Base-by-base conservation (phyloP, 352 stramenopile genomes). In the Globisporangium emineosum region DNA sequence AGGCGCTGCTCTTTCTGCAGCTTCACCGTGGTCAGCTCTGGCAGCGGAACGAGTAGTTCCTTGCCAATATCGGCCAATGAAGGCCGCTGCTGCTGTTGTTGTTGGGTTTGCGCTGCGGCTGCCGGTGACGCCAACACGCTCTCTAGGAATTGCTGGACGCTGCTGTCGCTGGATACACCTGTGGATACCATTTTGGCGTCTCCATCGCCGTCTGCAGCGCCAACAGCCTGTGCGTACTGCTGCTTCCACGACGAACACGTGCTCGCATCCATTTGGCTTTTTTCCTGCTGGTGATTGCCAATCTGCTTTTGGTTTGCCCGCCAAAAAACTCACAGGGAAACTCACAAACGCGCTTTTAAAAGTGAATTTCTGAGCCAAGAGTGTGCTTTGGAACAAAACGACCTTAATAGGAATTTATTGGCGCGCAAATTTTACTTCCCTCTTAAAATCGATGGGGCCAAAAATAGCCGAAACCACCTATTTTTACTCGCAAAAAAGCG, bases 11-110 rank as follows among this genome's bases (percentile, higher is more conserved):
- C 67, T n/a, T 57, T 66, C 57, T 58, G 68, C 37, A 69, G 57
- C 50, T 69, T 51, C 5, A 59, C 55, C 23, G 65, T 67, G 40
- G 71, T 73, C 60, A 85, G 35, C 62, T 79, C 63, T 10, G 67
- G 56, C 12, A 81, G 23, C 5, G 61, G 35, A 3, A 81, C 50
- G 10, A 78, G 10, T 9, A 83, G 56, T n/a, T 67, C 19, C 2
- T 32, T 50, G 12, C 55, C 73, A 27, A 81, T 62, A 0, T 35
- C 50, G 17, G 64, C 57, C 51, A 81, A 9, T 33, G 49, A 15
- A 37, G 40, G 42, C 17, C 37, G 57, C n/a, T 32, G 15, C 33
- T 59, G 33, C 5, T 15, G 3, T 9, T 30, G 8, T 56, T 35
- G 15, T 0, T 6, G 17, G 21, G 17, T 8, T 3, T 21, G 23